Evolutionary conservation across 2,329 filamentous ascomycete species (phyloP).

Genomic region (Sclerotinia borealis): DNA sequence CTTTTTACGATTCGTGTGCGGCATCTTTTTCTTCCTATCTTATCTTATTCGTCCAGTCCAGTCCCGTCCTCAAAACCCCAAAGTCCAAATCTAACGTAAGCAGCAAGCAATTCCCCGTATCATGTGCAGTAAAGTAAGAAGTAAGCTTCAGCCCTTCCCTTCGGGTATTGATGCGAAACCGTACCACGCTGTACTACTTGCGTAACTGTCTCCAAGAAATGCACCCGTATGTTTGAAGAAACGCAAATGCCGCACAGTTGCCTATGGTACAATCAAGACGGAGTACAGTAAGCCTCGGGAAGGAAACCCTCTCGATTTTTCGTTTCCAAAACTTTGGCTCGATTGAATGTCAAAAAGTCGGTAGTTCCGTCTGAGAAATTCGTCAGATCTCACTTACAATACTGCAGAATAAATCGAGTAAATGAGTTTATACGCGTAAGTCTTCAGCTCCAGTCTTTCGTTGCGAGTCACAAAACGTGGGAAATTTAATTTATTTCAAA

Average conservation of each 20-base stretch:
- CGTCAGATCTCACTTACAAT: not conserved
- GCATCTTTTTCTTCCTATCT: slow-evolving; percentile 17
- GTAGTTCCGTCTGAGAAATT: not conserved
- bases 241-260: not conserved
- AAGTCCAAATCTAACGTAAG: not conserved
- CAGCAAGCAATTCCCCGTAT: not conserved
- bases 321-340: not conserved
- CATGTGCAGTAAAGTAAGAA: no score
- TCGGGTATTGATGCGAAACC: not conserved
- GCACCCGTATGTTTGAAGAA: not conserved
- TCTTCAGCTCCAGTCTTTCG: no score
- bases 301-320: not conserved
- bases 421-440: not conserved
- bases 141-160: not conserved
- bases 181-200: not conserved
- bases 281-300: not conserved
- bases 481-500: no score
- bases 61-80: not conserved
- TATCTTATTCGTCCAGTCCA: not conserved
- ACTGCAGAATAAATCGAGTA: not conserved
- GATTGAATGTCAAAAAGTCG: not conserved
- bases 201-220: no score
- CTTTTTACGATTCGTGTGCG: slow-evolving; percentile 28
- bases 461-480: no score
- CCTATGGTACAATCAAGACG: not conserved